A percentile compares a stretch with the other conserved stretches of the same genome.
Conservation (phyloP, 2,329 filamentous ascomycete species). For the Cadophora gregata region DNA sequence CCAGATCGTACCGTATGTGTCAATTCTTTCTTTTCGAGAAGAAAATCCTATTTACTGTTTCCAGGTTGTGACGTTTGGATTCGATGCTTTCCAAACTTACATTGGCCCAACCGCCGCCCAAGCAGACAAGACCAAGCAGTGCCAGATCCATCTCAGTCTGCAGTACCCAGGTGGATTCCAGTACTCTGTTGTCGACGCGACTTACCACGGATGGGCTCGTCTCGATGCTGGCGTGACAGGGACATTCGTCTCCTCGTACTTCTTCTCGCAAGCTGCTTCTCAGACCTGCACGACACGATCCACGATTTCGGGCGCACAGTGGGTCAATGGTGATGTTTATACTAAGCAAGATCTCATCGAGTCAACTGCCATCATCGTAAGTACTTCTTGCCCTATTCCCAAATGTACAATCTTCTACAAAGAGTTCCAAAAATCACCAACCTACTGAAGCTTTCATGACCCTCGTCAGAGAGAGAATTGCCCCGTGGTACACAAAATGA, state of each 20-base stretch:
- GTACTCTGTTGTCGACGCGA: slow-evolving; percentile 34
- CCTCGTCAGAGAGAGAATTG: slow-evolving; percentile 1
- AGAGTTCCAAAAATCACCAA: not conserved
- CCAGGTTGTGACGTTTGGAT: slow-evolving; percentile 26
- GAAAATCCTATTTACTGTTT: not conserved
- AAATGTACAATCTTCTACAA: not conserved
- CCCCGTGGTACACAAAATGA: not conserved
- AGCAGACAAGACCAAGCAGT: slow-evolving; percentile 34
- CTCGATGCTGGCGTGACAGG: slow-evolving; percentile 33
- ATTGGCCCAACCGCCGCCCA: slow-evolving; percentile 31
- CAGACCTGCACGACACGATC: slow-evolving; percentile 33
- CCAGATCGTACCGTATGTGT: slow-evolving; percentile 28
- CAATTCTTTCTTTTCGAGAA: not conserved
- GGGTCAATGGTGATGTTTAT: slow-evolving; percentile 32
- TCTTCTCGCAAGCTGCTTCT: slow-evolving; percentile 34
- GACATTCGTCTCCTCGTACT: slow-evolving; percentile 35
- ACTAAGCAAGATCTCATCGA: slow-evolving; percentile 33
- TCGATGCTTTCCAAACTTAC: slow-evolving; percentile 35
- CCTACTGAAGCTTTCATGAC: not conserved
- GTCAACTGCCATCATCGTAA: slow-evolving; percentile 29
- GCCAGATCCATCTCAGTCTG: slow-evolving; percentile 34
- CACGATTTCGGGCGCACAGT: slow-evolving; percentile 30
- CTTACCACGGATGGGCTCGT: slow-evolving; percentile 34
- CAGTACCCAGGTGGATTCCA: slow-evolving; percentile 36
- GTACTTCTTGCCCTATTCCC: not conserved